These are phyloP conservation scores for Ophioceras dolichostomum DNA, from an alignment of 2,329 filamentous ascomycete species.

Conservation along the genomic window DNA sequence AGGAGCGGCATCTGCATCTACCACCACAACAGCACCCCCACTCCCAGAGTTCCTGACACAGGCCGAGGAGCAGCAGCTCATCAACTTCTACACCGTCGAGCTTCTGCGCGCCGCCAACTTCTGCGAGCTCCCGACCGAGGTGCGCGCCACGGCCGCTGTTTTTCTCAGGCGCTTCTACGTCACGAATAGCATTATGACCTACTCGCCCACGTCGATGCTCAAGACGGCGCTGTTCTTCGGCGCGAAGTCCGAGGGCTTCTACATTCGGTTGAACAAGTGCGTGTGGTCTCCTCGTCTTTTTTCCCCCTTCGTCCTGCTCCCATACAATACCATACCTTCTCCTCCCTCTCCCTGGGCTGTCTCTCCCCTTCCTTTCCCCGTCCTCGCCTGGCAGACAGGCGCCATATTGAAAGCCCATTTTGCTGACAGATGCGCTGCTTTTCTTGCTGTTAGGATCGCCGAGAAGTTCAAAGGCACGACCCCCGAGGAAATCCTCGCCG, in stretches of 20 bases:
- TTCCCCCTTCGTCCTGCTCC: no score
- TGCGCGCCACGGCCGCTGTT: slow-evolving; percentile 66
- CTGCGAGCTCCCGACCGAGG: slow-evolving; percentile 36
- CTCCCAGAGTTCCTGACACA: slow-evolving; percentile 70
- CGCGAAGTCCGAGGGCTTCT: slow-evolving; percentile 81
- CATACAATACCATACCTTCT: no score
- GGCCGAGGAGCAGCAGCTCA: slow-evolving; percentile 69
- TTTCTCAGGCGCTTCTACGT: slow-evolving; percentile 93
- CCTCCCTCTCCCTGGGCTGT: no score
- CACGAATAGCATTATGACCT: slow-evolving; percentile 92
- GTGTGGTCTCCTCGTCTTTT: slow-evolving; percentile 2
- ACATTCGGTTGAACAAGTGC: slow-evolving; percentile 43
- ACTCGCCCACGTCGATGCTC: slow-evolving; percentile 79
- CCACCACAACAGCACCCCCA: no score
- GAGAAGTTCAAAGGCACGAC: slow-evolving; percentile 58
- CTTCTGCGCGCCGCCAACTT: slow-evolving; percentile 44
- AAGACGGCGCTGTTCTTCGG: slow-evolving; percentile 88
- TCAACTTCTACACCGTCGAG: slow-evolving; percentile 62
- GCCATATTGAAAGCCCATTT: no score
- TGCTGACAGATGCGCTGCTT: no score
- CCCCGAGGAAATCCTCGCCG: slow-evolving; percentile 72
- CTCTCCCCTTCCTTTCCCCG: no score
- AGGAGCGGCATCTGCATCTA: no score
- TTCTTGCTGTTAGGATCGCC: no score
- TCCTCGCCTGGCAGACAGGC: no score